Percentiles rank a stretch among this genome's conserved stretches.
Evolutionary conservation across 1,284 basidiomycete genomes (phyloP).

Genomic region (Moniliella sp.): DNA sequence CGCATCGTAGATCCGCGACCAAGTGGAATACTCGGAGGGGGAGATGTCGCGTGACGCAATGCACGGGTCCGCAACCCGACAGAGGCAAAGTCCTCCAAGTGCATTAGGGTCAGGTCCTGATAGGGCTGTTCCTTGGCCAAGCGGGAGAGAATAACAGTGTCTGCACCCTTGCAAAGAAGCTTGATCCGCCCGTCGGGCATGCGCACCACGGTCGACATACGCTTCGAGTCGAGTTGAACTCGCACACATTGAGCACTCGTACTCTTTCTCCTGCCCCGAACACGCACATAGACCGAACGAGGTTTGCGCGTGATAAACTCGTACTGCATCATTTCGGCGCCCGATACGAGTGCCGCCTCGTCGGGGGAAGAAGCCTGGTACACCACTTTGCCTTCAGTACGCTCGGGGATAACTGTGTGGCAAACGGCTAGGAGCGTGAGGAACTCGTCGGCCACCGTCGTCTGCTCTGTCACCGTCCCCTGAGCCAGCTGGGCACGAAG

Average conservation of each 20-base stretch:
- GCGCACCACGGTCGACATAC: constrained; percentile 86
- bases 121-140: constrained; percentile 50
- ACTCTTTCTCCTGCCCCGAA: constrained; percentile 55
- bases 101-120: constrained; percentile 54
- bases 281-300: constrained; percentile 64
- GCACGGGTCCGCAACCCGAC: constrained; percentile 91
- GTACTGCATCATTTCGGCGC: constrained; percentile 76
- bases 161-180: constrained; percentile 87
- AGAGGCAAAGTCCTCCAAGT: constrained; percentile 48
- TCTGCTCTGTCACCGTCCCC: background rate
- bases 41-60: constrained; percentile 77
- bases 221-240: constrained; percentile 91
- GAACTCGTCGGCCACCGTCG: constrained; percentile 48
- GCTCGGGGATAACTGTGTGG: constrained; percentile 94
- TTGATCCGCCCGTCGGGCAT: constrained; percentile 75
- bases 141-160: constrained; percentile 53
- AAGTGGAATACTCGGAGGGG: constrained; percentile 69
- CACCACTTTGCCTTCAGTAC: constrained; percentile 45
- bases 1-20: constrained; percentile 67
- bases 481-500: background rate
- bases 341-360: constrained; percentile 82
- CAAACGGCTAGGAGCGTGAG: constrained; percentile 77
- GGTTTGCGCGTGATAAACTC: constrained; percentile 87
- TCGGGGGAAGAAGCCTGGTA: constrained; percentile 96
- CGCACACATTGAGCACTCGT: constrained; percentile 85